Percentiles rank a stretch among this genome's conserved stretches.
Conservation (phyloP, 2,329 filamentous ascomycete genomes). For the Tolypocladium tropicale region DNA sequence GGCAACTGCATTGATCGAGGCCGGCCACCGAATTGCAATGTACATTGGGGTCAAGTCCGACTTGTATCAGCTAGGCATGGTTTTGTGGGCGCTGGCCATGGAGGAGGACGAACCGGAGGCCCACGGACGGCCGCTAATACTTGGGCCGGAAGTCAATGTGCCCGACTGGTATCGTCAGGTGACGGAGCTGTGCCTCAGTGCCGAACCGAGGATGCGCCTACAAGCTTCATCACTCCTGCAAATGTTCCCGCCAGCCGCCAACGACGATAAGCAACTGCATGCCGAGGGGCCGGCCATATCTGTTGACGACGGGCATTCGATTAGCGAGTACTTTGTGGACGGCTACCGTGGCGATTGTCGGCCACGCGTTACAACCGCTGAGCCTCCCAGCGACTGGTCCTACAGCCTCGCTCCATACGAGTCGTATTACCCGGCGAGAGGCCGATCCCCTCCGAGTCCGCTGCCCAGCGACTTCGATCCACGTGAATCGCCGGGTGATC, state of each 20-base stretch:
- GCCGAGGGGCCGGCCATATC: conserved; percentile 21
- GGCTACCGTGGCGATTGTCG: conserved; percentile 21
- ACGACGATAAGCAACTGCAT: conserved; percentile 9
- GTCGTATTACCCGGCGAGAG: conserved; percentile 35
- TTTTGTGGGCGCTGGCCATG: conserved; percentile 82
- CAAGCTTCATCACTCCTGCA: conserved; percentile 63
- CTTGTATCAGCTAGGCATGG: conserved; percentile 93
- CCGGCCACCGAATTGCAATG: conserved; percentile 84
- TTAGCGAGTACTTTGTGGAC: conserved; percentile 28
- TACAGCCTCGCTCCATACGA: conserved; percentile 28
- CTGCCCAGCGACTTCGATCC: conserved; percentile 32
- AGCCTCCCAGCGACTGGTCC: conserved; percentile 33
- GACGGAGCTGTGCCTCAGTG: conserved; percentile 66
- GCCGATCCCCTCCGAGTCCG: conserved; percentile 44
- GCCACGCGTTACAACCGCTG: conserved; percentile 27
- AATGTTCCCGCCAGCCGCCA: conserved; percentile 46
- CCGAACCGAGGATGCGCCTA: conserved; percentile 60
- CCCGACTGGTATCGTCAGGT: conserved; percentile 72
- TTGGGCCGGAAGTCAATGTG: conserved; percentile 49
- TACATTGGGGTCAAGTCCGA: conserved; percentile 98
- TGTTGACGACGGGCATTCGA: conserved; percentile 27
- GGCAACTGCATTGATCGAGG: conserved; percentile 73
- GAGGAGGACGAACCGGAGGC: conserved; percentile 84
- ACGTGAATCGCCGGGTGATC: conserved; percentile 17
- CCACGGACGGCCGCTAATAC: conserved; percentile 57